Conservation (phyloP, 352 stramenopile genomes). For the Phytophthora colocasiae region DNA sequence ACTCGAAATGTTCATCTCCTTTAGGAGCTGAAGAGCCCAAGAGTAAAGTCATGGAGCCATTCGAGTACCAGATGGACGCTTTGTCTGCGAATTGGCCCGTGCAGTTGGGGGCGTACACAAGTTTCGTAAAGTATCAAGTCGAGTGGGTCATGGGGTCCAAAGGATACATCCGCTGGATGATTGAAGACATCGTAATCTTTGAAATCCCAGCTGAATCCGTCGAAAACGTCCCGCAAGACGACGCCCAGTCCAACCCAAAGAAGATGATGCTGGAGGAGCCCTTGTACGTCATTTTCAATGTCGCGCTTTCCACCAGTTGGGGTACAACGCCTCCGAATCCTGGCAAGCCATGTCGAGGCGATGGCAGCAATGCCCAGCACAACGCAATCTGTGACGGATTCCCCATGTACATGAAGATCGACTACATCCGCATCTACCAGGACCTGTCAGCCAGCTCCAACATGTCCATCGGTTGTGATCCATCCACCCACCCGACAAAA, state of each 20-base stretch:
- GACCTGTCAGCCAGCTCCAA: constrained; percentile 43
- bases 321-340: constrained; percentile 51
- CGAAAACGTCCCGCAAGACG: constrained; percentile 49
- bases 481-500: constrained; percentile 54
- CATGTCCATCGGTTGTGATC: constrained; percentile 65
- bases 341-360: constrained; percentile 39
- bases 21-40: constrained; percentile 31
- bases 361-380: constrained; percentile 32
- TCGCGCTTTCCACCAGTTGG: constrained; percentile 63
- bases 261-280: constrained; percentile 73
- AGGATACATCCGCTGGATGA: constrained; percentile 63
- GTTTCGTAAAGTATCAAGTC: constrained; percentile 60
- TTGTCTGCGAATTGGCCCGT: constrained; percentile 60
- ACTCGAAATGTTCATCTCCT: constrained; percentile 43
- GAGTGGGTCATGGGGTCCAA: constrained; percentile 64
- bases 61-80: constrained; percentile 73
- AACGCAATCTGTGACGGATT: constrained; percentile 63
- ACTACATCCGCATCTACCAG: constrained; percentile 69
- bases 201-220: constrained; percentile 62
- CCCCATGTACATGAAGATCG: constrained; percentile 66
- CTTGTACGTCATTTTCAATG: constrained; percentile 79
- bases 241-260: constrained; percentile 41
- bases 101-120: constrained; percentile 48
- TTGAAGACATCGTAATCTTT: constrained; percentile 58
- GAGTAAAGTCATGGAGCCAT: constrained; percentile 48